Evolutionary conservation across 2,329 filamentous ascomycete genomes (phyloP), one percentile per base, ranked within the genome.

Genomic region (Phyllosticta citrichinensis): DNA sequence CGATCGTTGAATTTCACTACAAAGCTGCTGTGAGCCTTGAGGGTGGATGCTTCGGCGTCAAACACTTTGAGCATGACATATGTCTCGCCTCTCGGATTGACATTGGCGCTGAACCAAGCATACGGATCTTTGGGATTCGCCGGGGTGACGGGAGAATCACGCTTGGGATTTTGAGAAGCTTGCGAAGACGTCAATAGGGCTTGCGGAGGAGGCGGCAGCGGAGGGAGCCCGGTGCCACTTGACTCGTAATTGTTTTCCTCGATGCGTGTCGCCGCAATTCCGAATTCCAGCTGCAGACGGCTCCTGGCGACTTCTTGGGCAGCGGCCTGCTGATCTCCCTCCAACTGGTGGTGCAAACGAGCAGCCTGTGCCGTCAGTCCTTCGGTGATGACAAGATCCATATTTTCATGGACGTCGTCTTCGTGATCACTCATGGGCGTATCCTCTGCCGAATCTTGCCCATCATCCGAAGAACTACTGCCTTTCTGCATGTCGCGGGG

Each of bases 41-140:
- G 65, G 2, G 54, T 63, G 55, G 75, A 73, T 22, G 66, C 66
- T n/a, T 73, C 68, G 2, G 73, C 63, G 35, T 75, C 67, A 64
- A 74, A 76, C 30, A 70, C 66, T 59, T 76, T 76, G 19, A 76
- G 60, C 65, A 76, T 75, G 64, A 75, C 71, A 59, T 74, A 75
- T 2, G 75, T 69, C 56, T 75, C 71, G 12, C 62, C 61, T n/a
- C 70, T 68, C 52, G 67, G 64, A 4, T 40, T 40, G 9, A 40
- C 33, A 14, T 40, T 40, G 10, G 33, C 33, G 33, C 33, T 40
- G 33, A 14, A 40, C 33, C 33, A 40, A 51, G 22, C 11, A 67
- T 65, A 51, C 65, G 64, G 14, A 66, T 64, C 12, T 69, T 67
- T n/a, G 66, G 65, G 51, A 65, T 62, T 56, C 67, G 66, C 24